Conservation (phyloP, 805 yeast species). For the Myxozyma mucilagina region DNA sequence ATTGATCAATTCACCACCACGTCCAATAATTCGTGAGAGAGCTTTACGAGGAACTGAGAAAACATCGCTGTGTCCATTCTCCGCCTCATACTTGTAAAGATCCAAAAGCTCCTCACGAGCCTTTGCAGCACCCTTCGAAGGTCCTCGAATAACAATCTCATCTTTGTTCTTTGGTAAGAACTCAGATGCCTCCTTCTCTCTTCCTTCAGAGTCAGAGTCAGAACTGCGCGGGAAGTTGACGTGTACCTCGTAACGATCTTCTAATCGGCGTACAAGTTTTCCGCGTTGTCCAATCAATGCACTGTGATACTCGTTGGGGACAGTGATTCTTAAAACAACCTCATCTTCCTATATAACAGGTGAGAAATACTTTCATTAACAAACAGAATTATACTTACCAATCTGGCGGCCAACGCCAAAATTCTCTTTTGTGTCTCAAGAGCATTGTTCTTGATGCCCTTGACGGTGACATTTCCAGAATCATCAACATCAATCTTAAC, state of each 20-base stretch:
- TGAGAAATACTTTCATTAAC: background rate
- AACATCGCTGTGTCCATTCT: conserved; percentile 70
- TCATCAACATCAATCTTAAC: conserved; percentile 74
- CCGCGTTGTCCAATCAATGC: conserved; percentile 83
- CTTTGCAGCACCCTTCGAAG: conserved; percentile 82
- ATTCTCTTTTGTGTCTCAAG: conserved; percentile 68
- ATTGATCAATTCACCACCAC: conserved; percentile 77
- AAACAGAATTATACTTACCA: conserved; percentile 40
- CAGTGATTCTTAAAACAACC: conserved; percentile 57
- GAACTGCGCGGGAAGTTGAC: conserved; percentile 67
- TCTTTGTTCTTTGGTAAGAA: conserved; percentile 41
- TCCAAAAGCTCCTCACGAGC: conserved; percentile 84
- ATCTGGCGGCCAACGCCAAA: conserved; percentile 59
- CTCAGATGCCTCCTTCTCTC: conserved; percentile 17
- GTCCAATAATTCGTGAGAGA: conserved; percentile 87
- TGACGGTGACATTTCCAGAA: conserved; percentile 56
- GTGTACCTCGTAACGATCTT: conserved; percentile 79
- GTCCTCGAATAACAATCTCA: conserved; percentile 78
- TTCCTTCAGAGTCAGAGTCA: conserved; percentile 10
- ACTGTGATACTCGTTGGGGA: conserved; percentile 78
- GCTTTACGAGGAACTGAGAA: conserved; percentile 69
- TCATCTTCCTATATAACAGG: conserved; percentile 60
- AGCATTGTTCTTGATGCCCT: conserved; percentile 78
- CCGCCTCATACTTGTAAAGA: conserved; percentile 80
- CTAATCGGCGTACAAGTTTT: conserved; percentile 75